A percentile compares a stretch with the other conserved stretches of the same genome.
These are phyloP conservation scores for Fragilariopsis cylindrus DNA, from an alignment of 108 stramenopile species.

Conservation along the genomic window DNA sequence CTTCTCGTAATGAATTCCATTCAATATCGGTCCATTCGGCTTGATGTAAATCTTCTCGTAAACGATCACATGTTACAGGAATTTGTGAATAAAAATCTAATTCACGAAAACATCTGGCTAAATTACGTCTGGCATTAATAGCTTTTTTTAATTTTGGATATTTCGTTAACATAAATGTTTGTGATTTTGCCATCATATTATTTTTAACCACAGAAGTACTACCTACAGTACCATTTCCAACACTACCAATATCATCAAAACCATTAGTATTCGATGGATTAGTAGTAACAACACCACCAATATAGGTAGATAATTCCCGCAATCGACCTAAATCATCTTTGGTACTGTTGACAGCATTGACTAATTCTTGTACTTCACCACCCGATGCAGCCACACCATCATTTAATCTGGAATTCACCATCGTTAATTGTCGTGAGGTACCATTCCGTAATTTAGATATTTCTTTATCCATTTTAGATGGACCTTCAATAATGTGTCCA, in stretches of 20 bases:
- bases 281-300: conserved; percentile 42
- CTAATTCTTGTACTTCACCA: conserved; percentile 85
- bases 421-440: conserved; percentile 66
- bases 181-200: conserved; percentile 21
- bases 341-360: conserved; percentile 80
- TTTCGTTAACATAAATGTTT: conserved; percentile 65
- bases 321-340: conserved; percentile 80
- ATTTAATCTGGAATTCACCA: conserved; percentile 84
- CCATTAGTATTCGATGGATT: neutral
- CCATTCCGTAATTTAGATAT: conserved; percentile 68
- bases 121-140: conserved; percentile 82
- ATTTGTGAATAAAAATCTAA: conserved; percentile 86
- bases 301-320: conserved; percentile 85
- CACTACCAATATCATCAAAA: neutral
- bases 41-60: conserved; percentile 78
- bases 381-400: conserved; percentile 89
- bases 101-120: conserved; percentile 81
- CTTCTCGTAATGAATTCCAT: conserved; percentile 81
- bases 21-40: conserved; percentile 86
- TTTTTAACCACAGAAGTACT: conserved; percentile 19
- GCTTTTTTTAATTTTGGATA: conserved; percentile 81
- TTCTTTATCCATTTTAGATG: conserved; percentile 87
- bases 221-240: too few species aligned
- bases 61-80: conserved; percentile 80
- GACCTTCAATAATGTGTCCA: conserved; percentile 63